Evolutionary conservation across 345 rosid genomes (phyloP), one percentile per base, ranked within the genome.

Genomic region (Rhodomyrtus tomentosa): DNA sequence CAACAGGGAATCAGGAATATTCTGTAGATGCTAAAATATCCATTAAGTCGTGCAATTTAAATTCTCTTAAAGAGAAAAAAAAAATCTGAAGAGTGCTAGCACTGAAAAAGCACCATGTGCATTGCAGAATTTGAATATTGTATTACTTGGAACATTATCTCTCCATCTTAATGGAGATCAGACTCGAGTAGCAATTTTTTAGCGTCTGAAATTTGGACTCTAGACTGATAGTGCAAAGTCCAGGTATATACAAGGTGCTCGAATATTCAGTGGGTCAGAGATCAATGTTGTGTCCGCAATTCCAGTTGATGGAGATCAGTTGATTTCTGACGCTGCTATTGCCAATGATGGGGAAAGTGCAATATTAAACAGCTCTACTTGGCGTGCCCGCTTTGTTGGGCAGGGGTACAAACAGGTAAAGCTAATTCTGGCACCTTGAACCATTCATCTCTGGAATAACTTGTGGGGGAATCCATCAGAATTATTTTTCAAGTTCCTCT

Each of bases 341-440:
- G 81, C 90, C 81, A 85, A 91, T 80, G 85, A 88, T 53, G 68
- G 81, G 21, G 86, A 84, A 45, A 89, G 83, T 84, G 84, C 91
- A 27, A 22, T 76, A 22, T 38, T 92, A 58, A 56, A 49, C 24
- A 73, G 87, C 50, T 55, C 91, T 38, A 86, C 85, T 38, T 92
- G 94, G 40, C 97, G 95, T 76, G 95, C 95, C 87, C 96, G 95
- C 36, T 90, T 94, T 84, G 89, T 95, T 6, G 98, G 99, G n/a
- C 99, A 95, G 88, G 98, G 98, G 24, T 96, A 95, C 91, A 96
- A 94, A 89, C 99, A 96, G 95, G 98, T 94, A 88, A 84, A 80
- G 6, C 16, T 20, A 13, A 50, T 15, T 14, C 36, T 83, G 24
- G 18, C 36, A 32, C 13, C n/a, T 36, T 73, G 18, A 20, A 38